Evolutionary conservation across 306 rosid genomes (phyloP).

Genomic region (Lathyrus oleraceus): DNA sequence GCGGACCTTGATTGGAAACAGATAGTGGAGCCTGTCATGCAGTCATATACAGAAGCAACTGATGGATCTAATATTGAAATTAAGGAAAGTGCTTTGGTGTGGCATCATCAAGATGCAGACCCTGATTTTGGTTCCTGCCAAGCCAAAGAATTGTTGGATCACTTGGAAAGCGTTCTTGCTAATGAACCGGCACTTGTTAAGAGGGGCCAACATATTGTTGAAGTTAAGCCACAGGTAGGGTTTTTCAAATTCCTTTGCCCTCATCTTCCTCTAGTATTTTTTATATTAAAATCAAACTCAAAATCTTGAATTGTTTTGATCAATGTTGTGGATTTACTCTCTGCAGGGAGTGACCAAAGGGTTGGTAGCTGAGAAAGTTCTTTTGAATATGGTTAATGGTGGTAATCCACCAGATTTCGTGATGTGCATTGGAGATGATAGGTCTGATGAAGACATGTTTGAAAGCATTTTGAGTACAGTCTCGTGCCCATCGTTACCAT

Average conservation of each 20-base stretch:
- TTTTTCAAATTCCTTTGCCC: not conserved
- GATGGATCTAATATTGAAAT: constrained; percentile 80
- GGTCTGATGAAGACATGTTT: constrained; percentile 92
- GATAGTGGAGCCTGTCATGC: constrained; percentile 77
- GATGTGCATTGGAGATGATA: constrained; percentile 83
- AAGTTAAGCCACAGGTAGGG: constrained; percentile 85
- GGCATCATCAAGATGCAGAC: constrained; percentile 94
- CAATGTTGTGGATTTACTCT: not conserved
- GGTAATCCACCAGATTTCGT: constrained; percentile 73
- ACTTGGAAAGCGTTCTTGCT: constrained; percentile 74
- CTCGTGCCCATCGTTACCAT: constrained; percentile 52
- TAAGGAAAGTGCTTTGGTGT: constrained; percentile 82
- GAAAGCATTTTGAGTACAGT: constrained; percentile 65
- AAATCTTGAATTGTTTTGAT: constrained; percentile 21
- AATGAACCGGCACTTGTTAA: constrained; percentile 75
- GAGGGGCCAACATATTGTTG: constrained; percentile 80
- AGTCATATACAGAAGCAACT: constrained; percentile 68
- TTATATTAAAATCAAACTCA: not conserved
- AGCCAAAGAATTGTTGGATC: constrained; percentile 75
- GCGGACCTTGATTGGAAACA: constrained; percentile 80
- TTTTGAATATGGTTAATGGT: constrained; percentile 53
- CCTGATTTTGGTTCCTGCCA: constrained; percentile 88
- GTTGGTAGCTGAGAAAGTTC: constrained; percentile 64
- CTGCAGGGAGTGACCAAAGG: constrained; percentile 88
- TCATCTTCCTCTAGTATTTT: not conserved